Evolutionary conservation across 768 basidiomycete species (phyloP).

Genomic region (Lactifluus piperatus): DNA sequence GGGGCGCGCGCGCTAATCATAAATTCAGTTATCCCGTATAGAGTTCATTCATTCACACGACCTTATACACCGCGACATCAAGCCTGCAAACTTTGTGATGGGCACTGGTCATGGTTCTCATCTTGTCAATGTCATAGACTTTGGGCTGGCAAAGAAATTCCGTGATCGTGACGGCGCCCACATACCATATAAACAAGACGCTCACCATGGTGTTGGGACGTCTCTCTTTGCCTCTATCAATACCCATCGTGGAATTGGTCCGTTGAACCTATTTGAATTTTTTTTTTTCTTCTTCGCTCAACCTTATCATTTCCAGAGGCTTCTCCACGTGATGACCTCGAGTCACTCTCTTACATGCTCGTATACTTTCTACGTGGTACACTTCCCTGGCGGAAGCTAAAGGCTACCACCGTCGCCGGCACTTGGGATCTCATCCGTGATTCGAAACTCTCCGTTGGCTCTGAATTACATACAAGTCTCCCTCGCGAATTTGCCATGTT

Average conservation of each 20-base stretch:
- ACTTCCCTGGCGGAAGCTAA: constrained; percentile 69
- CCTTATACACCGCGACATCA: constrained; percentile 94
- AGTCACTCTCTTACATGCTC: constrained; percentile 75
- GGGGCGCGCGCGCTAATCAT: constrained; percentile 6
- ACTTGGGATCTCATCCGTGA: constrained; percentile 77
- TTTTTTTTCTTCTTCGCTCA: neutral
- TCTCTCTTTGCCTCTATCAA: constrained; percentile 68
- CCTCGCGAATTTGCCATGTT: constrained; percentile 77
- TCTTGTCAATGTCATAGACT: constrained; percentile 88
- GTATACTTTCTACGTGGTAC: constrained; percentile 74
- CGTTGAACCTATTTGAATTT: too few species aligned
- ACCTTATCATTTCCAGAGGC: constrained; percentile 40
- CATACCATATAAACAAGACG: constrained; percentile 64
- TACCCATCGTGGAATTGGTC: constrained; percentile 69
- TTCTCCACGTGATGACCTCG: constrained; percentile 71
- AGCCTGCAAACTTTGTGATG: constrained; percentile 99
- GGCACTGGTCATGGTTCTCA: constrained; percentile 60
- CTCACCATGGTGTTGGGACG: constrained; percentile 73
- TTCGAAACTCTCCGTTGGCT: constrained; percentile 55
- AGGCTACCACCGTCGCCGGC: constrained; percentile 50
- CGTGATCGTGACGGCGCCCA: constrained; percentile 60
- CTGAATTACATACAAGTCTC: constrained; percentile 58
- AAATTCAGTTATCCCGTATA: constrained; percentile 75
- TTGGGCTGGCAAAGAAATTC: constrained; percentile 76
- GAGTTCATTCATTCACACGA: constrained; percentile 95